These are phyloP conservation scores for Brassica nigra DNA, from an alignment of 345 rosid genomes.

Conservation along the genomic window DNA sequence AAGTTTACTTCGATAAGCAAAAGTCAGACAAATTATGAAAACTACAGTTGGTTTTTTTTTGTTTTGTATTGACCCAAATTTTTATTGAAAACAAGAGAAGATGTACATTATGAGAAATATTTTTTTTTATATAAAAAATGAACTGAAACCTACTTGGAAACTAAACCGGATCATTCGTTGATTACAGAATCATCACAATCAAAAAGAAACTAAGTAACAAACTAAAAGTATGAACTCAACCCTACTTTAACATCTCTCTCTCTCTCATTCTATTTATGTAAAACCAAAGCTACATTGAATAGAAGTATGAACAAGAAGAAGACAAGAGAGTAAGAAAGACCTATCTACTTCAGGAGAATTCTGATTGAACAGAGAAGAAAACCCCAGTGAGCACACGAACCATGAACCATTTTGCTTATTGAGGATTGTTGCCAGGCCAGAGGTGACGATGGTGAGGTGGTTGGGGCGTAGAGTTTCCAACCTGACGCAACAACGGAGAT, in stretches of 20 bases:
- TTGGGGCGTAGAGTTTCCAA: slow-evolving; percentile 36
- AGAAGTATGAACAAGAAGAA: slow-evolving; percentile 3
- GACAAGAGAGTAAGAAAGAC: slow-evolving; percentile 25
- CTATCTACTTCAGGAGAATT: slow-evolving; percentile 34
- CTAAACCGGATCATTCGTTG: not conserved
- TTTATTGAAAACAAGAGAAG: not conserved
- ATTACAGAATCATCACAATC: not conserved
- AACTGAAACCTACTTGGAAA: not conserved
- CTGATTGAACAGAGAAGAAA: slow-evolving; percentile 29
- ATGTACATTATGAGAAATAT: not conserved
- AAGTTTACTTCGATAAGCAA: too few species aligned
- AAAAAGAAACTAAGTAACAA: not conserved
- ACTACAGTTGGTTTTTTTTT: not conserved
- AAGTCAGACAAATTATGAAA: too few species aligned
- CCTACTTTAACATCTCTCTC: not conserved
- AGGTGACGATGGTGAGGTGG: slow-evolving; percentile 22
- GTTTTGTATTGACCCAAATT: not conserved
- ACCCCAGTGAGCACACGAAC: not conserved
- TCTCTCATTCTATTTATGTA: slow-evolving; percentile 28
- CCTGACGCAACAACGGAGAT: not conserved
- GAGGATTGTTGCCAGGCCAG: slow-evolving; percentile 34
- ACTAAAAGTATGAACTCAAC: not conserved
- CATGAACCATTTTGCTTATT: slow-evolving; percentile 16
- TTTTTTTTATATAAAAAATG: not conserved
- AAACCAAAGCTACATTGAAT: slow-evolving; percentile 29